Base-by-base conservation (phyloP, 2,329 filamentous ascomycete genomes). In the Chalaropsis thielavioides region DNA sequence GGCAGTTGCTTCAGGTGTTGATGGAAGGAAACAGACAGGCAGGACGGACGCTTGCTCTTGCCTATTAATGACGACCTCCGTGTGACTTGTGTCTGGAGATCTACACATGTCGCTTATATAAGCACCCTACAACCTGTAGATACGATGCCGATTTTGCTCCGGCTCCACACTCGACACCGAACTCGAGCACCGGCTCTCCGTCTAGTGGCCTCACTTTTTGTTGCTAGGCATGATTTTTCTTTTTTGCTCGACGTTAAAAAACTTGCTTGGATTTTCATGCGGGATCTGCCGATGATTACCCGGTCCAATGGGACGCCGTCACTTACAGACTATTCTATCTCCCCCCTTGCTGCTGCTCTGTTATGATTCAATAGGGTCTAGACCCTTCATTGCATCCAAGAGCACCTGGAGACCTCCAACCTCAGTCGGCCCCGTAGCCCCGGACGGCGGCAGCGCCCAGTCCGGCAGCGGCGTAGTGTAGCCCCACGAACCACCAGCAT, bases 391-490 rank as follows among this genome's bases (percentile, higher is more conserved):
- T 40, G 82, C 83, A 67, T 79, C 77, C 41, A 86, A 79, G 68
- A 86, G 71, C 67, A 81, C 82, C 61, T 84, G 80, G 75, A 86
- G 76, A 1, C 79, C 78, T 3, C 83, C 83, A 38, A 88, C 84
- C 68, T 86, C 81, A 2, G 80, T 87, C 22, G 89, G 89, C 0
- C 91, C 91, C 58, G 82, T 82, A 71, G 81, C 78, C 0, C 88
- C 89, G 15, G 80, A 76, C 0, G 92, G 91, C 6, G 92, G 91
- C 64, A 95, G 74, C 17, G 91, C 92, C 94, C 94, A 99, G 22
- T 78, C 78, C 0, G 94, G 94, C 72, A 96, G 78, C 27, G 85
- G 83, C 69, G 92, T 96, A 71, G 87, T 83, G 74, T 96, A 97
- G 63, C 85, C 85, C 94, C 94, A 99, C 63, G 80, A 80, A 3